A percentile compares a stretch with the other conserved stretches of the same genome.
Evolutionary conservation across 2,329 filamentous ascomycete genomes (phyloP).

Genomic region (Pseudopyricularia javanii): DNA sequence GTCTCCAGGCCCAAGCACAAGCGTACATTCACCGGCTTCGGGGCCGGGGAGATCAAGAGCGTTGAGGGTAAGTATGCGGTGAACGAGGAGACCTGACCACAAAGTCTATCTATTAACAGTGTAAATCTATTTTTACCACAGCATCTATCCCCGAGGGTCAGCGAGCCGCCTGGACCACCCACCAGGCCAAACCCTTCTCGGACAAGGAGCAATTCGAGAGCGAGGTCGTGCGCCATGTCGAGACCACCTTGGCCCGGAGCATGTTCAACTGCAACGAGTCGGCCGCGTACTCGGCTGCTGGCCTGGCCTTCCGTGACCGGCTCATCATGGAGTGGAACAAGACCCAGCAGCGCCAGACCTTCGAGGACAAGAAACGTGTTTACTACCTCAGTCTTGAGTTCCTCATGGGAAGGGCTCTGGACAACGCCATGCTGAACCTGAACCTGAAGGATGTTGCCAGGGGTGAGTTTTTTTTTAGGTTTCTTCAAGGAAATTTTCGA

Average conservation of each 20-base stretch:
- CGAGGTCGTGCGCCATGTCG: constrained; percentile 86
- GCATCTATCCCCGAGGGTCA: constrained; percentile 78
- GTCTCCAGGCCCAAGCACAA: constrained; percentile 88
- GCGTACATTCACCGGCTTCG: constrained; percentile 91
- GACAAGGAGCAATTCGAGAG: constrained; percentile 74
- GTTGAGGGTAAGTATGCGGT: constrained; percentile 58
- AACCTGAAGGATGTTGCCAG: constrained; percentile 75
- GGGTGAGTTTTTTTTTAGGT: constrained; percentile 35
- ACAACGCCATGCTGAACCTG: constrained; percentile 98
- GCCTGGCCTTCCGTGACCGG: constrained; percentile 83
- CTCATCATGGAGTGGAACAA: constrained; percentile 95
- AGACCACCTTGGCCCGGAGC: constrained; percentile 89
- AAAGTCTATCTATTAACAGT: neutral
- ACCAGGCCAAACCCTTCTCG: constrained; percentile 55
- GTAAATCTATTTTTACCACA: constrained; percentile 13
- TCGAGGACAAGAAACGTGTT: constrained; percentile 78
- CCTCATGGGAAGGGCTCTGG: constrained; percentile 87
- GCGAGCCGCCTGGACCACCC: constrained; percentile 64
- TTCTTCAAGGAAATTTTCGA: neutral
- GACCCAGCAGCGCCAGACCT: constrained; percentile 93
- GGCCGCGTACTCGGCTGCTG: constrained; percentile 83
- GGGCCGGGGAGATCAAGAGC: constrained; percentile 78
- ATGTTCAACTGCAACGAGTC: constrained; percentile 97
- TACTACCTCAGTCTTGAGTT: constrained; percentile 98
- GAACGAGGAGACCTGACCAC: neutral